A percentile compares a stretch with the other conserved stretches of the same genome.
phyloP scores from a whole-genome alignment of 2,329 filamentous ascomycete species.

The Hypoxylon sp. region DNA sequence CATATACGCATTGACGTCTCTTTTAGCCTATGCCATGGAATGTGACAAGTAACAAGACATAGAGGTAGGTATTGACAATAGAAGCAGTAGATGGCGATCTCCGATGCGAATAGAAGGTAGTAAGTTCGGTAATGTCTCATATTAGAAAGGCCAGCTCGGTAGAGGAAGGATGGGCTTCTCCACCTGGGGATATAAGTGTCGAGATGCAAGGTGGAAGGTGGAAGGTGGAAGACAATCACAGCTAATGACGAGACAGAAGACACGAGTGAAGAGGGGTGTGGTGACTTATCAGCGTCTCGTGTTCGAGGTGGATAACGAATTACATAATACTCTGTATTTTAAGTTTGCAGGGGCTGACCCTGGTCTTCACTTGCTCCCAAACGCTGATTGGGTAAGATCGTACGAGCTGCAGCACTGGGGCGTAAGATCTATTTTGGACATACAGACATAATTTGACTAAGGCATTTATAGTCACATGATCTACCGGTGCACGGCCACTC shows the following conservation, averaged over 20 bases:
- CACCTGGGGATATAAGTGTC: neutral
- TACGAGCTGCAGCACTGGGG: conserved; percentile 34
- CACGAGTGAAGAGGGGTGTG: neutral
- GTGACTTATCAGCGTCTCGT: neutral
- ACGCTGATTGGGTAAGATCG: conserved; percentile 25
- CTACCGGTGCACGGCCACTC: neutral
- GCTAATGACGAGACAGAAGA: neutral
- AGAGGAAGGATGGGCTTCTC: neutral
- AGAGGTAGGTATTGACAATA: neutral
- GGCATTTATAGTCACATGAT: conserved; percentile 9
- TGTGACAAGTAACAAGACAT: neutral
- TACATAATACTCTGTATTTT: neutral
- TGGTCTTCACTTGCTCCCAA: neutral
- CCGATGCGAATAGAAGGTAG: neutral
- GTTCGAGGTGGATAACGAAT: conserved; percentile 1
- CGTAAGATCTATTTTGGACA: conserved; percentile 11
- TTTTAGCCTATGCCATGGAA: conserved; percentile 8
- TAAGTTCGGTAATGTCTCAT: neutral
- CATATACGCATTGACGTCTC: neutral
- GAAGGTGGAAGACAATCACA: neutral
- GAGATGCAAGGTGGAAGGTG: neutral
- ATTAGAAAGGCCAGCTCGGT: neutral
- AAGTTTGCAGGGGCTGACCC: conserved; percentile 14
- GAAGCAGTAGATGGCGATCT: neutral
- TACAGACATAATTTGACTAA: conserved; percentile 25